These are phyloP conservation scores for Sporisorium reilianum DNA, from an alignment of 1,284 basidiomycete genomes.

Conservation along the genomic window DNA sequence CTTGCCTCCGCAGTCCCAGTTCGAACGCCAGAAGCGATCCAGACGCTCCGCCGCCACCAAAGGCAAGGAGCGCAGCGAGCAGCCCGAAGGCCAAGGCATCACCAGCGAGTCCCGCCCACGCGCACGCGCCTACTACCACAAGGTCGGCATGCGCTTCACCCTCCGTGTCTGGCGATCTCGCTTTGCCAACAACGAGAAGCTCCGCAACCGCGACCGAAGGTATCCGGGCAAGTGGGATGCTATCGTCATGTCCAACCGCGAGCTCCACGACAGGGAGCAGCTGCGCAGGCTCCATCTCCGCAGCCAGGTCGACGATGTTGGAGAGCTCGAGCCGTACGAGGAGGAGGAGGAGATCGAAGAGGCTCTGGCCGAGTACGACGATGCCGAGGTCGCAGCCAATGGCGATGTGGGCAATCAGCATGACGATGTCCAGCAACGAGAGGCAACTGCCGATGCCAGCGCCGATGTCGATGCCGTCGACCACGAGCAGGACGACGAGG, in stretches of 20 bases:
- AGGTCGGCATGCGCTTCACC: slow-evolving; percentile 61
- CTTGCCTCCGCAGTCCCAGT: slow-evolving; percentile 52
- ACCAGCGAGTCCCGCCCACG: slow-evolving; percentile 30
- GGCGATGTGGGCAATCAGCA: slow-evolving; percentile 16
- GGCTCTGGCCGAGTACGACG: slow-evolving; percentile 10
- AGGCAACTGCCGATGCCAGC: slow-evolving; percentile 12
- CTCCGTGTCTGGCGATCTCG: slow-evolving; percentile 60
- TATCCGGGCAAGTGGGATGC: slow-evolving; percentile 64
- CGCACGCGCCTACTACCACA: slow-evolving; percentile 63
- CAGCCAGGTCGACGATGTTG: slow-evolving; percentile 54
- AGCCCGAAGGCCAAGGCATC: slow-evolving; percentile 30
- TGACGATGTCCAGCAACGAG: slow-evolving; percentile 6
- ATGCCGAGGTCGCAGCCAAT: background rate
- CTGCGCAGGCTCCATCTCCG: slow-evolving; percentile 44
- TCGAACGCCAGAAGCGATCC: slow-evolving; percentile 54
- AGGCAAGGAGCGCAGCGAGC: slow-evolving; percentile 51
- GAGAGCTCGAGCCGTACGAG: slow-evolving; percentile 52
- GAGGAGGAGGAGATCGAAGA: slow-evolving; percentile 50
- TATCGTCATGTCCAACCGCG: slow-evolving; percentile 52
- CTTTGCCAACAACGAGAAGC: slow-evolving; percentile 53
- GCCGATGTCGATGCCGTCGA: slow-evolving; percentile 18
- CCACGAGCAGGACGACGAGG: slow-evolving; percentile 15
- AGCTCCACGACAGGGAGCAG: slow-evolving; percentile 49
- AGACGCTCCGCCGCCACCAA: slow-evolving; percentile 34
- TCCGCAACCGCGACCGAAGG: slow-evolving; percentile 43